Evolutionary conservation across 2,329 filamentous ascomycete species (phyloP), one percentile per base, ranked within the genome.

Genomic region (Ophiosphaerella korrae): DNA sequence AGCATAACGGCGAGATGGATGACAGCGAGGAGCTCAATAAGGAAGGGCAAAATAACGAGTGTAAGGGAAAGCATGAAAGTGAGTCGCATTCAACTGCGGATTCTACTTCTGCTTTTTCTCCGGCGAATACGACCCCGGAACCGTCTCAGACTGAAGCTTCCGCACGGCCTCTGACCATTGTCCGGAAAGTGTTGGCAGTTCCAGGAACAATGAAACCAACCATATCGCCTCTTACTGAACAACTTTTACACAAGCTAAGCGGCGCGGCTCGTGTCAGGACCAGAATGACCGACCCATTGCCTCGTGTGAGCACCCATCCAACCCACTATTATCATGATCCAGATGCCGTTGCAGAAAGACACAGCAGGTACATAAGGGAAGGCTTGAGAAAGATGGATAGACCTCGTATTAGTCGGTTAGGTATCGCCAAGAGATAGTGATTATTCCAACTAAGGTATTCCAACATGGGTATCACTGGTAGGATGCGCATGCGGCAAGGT

Each of bases 281-380:
- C 21, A 18, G 26, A 29, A 18, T 6, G 13, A 13, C 31, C 12
- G 32, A 35, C 8, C 53, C 47, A 2, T 12, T 45, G 11, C 43
- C 44, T 5, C 26, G 50, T 32, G 33, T 49, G 16, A 47, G 47
- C 21, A 51, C 23, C 33, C 47, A 45, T 32, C 46, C 26, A 35
- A 50, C 46, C 11, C 40, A 48, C 5, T 53, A 56, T 16, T 18
- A 21, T 13, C 26, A 36, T 9, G 38, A 48, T n/a, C 34, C 50
- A n/a, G 21, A 29, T n/a, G 33, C 14, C 21, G 45, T 31, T 12
- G 53, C 31, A 6, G 33, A 33, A 13, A 45, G 44, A 48, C 45
- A 43, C 1, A 54, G 48, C 31, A 48, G 48, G n/a, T 57, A 43
- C 7, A 11, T 16, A 9, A 42, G 45, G 16, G 42, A 54, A 26